A percentile compares a stretch with the other conserved stretches of the same genome.
phyloP scores from a whole-genome alignment of 2,329 filamentous ascomycete species.

The Elsinoe perseae region DNA sequence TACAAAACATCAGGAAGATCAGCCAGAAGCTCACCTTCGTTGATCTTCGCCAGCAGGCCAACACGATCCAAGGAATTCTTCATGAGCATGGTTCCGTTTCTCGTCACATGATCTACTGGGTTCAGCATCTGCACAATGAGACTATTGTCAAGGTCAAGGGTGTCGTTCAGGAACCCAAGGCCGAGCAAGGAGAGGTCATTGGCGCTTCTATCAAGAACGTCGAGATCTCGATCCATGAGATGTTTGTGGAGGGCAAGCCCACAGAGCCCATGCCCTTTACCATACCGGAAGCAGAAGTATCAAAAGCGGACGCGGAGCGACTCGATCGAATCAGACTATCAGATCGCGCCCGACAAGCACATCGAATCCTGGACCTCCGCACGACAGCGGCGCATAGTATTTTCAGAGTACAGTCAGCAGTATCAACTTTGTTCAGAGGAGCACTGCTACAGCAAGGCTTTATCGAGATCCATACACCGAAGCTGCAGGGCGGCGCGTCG shows the following conservation, averaged over 20 bases:
- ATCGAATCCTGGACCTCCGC: conserved; percentile 75
- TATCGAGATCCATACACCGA: conserved; percentile 89
- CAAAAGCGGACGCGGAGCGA: conserved; percentile 49
- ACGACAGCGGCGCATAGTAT: conserved; percentile 82
- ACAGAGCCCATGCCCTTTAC: conserved; percentile 60
- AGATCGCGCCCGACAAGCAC: conserved; percentile 65
- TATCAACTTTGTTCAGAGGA: conserved; percentile 71
- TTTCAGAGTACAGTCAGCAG: conserved; percentile 75
- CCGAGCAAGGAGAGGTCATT: conserved; percentile 57
- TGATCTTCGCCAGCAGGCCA: conserved; percentile 74
- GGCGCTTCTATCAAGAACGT: conserved; percentile 68
- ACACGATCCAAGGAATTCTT: conserved; percentile 78
- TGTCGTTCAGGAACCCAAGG: conserved; percentile 62
- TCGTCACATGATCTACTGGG: conserved; percentile 75
- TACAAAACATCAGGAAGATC: conserved; percentile 74
- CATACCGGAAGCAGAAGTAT: conserved; percentile 62
- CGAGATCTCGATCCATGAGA: conserved; percentile 62
- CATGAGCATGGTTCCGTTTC: conserved; percentile 55
- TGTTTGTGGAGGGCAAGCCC: conserved; percentile 55
- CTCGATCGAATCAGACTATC: conserved; percentile 54
- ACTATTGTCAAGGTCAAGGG: conserved; percentile 71
- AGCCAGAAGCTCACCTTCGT: conserved; percentile 78
- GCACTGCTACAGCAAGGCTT: conserved; percentile 70
- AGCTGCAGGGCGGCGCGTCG: conserved; percentile 80
- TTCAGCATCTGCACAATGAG: conserved; percentile 71